Conservation (phyloP, 495 filamentous ascomycete genomes). For the Symbiotaphrina buchneri region DNA sequence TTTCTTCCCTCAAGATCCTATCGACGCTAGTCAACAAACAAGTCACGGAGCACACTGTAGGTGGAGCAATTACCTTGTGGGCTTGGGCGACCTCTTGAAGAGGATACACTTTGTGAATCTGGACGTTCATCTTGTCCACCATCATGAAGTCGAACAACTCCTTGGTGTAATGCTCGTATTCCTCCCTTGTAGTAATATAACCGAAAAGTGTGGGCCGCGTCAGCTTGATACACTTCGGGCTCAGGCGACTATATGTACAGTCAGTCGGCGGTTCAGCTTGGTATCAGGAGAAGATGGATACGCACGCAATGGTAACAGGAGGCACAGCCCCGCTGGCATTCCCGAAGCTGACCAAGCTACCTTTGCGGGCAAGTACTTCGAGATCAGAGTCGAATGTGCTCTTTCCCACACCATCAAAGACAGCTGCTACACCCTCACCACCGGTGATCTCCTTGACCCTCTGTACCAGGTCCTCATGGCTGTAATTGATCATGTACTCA, state of each 20-base stretch:
- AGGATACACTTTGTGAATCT: conserved; percentile 66
- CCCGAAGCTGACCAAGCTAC: conserved; percentile 67
- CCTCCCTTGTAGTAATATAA: conserved; percentile 57
- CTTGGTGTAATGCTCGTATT: conserved; percentile 43
- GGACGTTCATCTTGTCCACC: conserved; percentile 43
- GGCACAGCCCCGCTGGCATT: conserved; percentile 71
- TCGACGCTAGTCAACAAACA: neutral
- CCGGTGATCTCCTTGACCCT: conserved; percentile 47
- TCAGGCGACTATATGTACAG: conserved; percentile 2
- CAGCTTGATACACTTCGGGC: conserved; percentile 62
- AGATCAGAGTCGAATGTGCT: conserved; percentile 70
- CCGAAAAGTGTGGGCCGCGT: conserved; percentile 49
- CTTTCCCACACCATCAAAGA: conserved; percentile 82
- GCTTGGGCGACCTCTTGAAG: conserved; percentile 52
- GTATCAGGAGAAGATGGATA: conserved; percentile 5
- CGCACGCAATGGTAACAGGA: conserved; percentile 43
- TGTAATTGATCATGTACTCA: conserved; percentile 50
- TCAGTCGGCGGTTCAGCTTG: neutral
- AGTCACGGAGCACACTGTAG: neutral
- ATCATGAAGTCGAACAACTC: conserved; percentile 55
- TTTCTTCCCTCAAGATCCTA: conserved; percentile 62
- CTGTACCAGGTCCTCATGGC: conserved; percentile 37
- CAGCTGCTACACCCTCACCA: conserved; percentile 47
- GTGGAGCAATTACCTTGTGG: conserved; percentile 26
- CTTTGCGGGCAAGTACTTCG: conserved; percentile 59